Evolutionary conservation across 2,329 filamentous ascomycete genomes (phyloP), one percentile per base, ranked within the genome.

Genomic region (Fusarium mangiferae): DNA sequence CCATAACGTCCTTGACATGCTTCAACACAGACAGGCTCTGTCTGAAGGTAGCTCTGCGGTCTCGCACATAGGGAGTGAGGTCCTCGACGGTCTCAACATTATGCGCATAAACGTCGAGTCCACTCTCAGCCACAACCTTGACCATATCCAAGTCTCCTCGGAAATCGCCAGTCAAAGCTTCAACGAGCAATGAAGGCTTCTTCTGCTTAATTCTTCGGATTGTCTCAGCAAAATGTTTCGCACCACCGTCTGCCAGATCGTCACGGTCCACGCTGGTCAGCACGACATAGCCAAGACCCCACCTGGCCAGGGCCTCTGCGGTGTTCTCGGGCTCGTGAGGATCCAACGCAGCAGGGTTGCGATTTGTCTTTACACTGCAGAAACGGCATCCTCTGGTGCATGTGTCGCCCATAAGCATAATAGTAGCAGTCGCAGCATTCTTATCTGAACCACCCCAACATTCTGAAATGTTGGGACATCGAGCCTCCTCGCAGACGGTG

Each of bases 401-500:
- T 14, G 96, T 98, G 83, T 99, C 96, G 74, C 96, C 96, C 95
- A 98, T 98, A 54, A 99, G 86, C 96, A 99, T 99, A 83, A 99
- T 98, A 17, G 96, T 99, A 6, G 96, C 96, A 38, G 96, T 99
- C 9, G 96, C 96, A 33, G 94, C 92, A 75, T 91, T 92, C 86
- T 98, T 98, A 82, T 93, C 90, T 80, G 88, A 91, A 39, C 96
- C 96, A 70, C 96, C 96, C 96, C 96, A 99, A 86, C 96, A 99
- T 82, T 98, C 96, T 73, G 93, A 95, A 70, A 99, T 98, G 83
- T 99, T 99, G 70, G 96, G 96, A 83, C 96, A 99, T 75, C 95
- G 91, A 4, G 96, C 96, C 85, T 99, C 96, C 85, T 99, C 96
- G 83, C 96, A 99, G 22, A 99, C 96, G 9, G 96, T 99, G 83